Conservation (phyloP, 305 asterid species). For the Fraxinus platypoda region DNA sequence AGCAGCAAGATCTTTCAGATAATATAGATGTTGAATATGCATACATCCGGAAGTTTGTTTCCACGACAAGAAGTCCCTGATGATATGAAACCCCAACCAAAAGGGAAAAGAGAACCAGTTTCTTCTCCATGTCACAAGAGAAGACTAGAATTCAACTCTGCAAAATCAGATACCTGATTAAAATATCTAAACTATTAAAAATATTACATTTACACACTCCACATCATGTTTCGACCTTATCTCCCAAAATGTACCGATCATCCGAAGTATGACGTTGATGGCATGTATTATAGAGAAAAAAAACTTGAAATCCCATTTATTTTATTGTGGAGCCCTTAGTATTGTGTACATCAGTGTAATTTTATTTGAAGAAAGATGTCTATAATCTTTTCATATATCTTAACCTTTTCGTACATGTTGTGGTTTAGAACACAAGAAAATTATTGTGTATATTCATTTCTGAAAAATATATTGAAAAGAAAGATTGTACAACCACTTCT, state of each 20-base stretch:
- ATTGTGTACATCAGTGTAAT: not conserved
- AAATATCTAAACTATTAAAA: not conserved
- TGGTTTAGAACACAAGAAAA: not conserved
- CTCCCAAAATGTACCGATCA: not conserved
- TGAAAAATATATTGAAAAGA: not conserved
- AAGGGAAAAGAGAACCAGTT: not conserved
- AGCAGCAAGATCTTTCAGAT: constrained; percentile 86
- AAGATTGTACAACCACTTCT: not conserved
- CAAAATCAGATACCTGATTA: not conserved
- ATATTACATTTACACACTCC: not conserved
- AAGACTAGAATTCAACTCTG: not conserved
- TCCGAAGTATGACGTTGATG: not conserved
- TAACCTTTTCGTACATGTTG: no score
- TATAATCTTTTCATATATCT: not conserved
- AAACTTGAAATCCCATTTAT: not conserved
- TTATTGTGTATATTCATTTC: not conserved
- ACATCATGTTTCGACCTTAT: not conserved
- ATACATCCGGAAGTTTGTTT: constrained; percentile 88
- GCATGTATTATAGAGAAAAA: not conserved
- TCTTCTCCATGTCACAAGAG: constrained; percentile 3
- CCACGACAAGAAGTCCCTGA: constrained; percentile 94
- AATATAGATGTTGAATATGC: constrained; percentile 89
- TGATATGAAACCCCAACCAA: constrained; percentile 8
- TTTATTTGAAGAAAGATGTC: not conserved
- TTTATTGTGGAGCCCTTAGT: not conserved